These are phyloP conservation scores for Colletotrichum chrysophilum DNA, from an alignment of 2,329 filamentous ascomycete species.

Conservation along the genomic window DNA sequence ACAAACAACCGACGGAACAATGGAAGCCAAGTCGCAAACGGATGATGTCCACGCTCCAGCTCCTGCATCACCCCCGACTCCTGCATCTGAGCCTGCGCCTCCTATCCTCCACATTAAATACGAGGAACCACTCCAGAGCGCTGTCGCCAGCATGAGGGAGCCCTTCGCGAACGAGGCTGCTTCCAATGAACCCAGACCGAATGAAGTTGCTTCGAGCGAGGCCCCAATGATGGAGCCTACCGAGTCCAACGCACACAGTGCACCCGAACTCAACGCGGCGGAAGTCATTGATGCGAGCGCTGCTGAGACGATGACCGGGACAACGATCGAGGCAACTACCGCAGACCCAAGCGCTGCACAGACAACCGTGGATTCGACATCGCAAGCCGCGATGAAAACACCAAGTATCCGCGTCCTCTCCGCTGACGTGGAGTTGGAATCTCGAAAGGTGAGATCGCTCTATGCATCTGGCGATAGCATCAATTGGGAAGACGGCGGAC, in stretches of 20 bases:
- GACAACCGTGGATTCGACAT: slow-evolving; percentile 19
- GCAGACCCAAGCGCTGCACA: slow-evolving; percentile 12
- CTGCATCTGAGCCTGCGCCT: neutral
- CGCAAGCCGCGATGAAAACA: slow-evolving; percentile 25
- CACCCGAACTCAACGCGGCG: neutral
- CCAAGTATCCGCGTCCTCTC: slow-evolving; percentile 60
- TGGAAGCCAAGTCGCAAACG: slow-evolving; percentile 2
- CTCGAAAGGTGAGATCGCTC: slow-evolving; percentile 71
- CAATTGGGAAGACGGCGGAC: slow-evolving; percentile 57
- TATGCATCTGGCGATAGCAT: slow-evolving; percentile 62
- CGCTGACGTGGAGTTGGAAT: slow-evolving; percentile 64
- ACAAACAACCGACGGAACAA: slow-evolving; percentile 7
- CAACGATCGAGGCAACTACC: neutral
- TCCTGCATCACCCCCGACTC: neutral
- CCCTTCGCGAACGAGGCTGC: neutral
- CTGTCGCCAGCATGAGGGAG: neutral
- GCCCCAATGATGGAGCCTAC: neutral
- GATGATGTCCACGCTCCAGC: neutral
- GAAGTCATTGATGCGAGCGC: neutral
- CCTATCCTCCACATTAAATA: slow-evolving; percentile 10
- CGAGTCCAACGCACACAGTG: neutral
- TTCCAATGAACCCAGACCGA: neutral
- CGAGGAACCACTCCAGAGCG: slow-evolving; percentile 3
- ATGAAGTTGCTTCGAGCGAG: neutral
- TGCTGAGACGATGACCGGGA: neutral